A percentile compares a stretch with the other conserved stretches of the same genome.
These are phyloP conservation scores for Backusella tarrabulga DNA, from an alignment of 192 early-diverging fungal species.

Conservation along the genomic window DNA sequence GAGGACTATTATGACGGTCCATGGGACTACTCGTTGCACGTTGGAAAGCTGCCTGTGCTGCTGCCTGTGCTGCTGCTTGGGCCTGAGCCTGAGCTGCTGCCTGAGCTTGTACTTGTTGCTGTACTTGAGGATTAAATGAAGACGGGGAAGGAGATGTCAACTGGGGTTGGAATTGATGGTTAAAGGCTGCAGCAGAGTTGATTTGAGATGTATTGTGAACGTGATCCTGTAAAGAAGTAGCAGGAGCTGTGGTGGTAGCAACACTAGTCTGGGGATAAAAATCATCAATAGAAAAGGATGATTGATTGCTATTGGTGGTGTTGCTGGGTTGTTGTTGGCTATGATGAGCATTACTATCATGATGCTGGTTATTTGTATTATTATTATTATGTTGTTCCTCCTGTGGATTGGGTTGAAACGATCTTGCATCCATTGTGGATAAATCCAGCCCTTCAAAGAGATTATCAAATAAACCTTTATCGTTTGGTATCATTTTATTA, in stretches of 20 bases:
- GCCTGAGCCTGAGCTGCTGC: background rate
- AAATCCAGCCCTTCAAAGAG: slow-evolving; percentile 1
- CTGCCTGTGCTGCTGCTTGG: background rate
- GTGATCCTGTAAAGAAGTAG: slow-evolving; percentile 6
- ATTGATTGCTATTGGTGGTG: background rate
- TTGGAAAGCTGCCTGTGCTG: background rate
- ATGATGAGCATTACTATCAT: background rate
- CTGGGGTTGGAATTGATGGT: background rate
- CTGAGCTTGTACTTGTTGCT: background rate
- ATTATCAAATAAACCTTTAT: slow-evolving; percentile 4
- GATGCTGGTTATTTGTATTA: background rate
- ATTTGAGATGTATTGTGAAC: background rate
- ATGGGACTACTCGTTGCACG: background rate
- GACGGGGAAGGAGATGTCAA: background rate
- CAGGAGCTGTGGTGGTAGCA: background rate
- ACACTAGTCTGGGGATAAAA: background rate
- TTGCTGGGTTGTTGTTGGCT: background rate
- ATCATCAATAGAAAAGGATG: background rate
- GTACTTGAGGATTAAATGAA: background rate
- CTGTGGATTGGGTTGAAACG: slow-evolving; percentile 1
- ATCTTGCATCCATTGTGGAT: slow-evolving; percentile 6
- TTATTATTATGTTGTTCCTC: slow-evolving; percentile 3
- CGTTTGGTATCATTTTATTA: slow-evolving; percentile 10
- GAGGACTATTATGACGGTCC: background rate
- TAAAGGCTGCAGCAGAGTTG: background rate